Percentiles rank a stretch among this genome's conserved stretches.
Evolutionary conservation across 768 basidiomycete species (phyloP).

Genomic region (Leucosporidium scottii): DNA sequence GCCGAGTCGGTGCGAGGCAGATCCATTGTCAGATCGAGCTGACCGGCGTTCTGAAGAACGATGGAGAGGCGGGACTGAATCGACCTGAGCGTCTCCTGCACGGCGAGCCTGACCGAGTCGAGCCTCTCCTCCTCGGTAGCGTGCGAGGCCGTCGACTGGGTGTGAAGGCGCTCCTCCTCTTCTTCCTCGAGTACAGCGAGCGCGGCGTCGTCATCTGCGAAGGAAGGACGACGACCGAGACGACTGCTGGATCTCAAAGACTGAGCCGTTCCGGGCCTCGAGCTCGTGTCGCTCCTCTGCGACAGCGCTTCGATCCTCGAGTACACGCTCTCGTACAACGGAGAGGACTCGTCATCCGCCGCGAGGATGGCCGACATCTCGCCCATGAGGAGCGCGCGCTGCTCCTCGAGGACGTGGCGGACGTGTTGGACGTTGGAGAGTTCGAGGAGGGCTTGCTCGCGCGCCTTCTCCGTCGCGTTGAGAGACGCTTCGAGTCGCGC

Average conservation of each 20-base stretch:
- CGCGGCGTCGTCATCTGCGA: not conserved
- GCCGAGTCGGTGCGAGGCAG: not conserved
- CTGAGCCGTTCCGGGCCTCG: not conserved
- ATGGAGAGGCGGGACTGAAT: conserved; percentile 14
- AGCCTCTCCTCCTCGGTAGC: conserved; percentile 5
- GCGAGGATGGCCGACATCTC: conserved; percentile 5
- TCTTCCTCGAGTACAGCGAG: not conserved
- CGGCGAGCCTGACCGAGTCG: conserved; percentile 6
- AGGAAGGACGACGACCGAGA: not conserved
- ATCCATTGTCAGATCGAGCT: not conserved
- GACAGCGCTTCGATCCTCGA: conserved; percentile 8
- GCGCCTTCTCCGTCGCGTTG: conserved; percentile 4
- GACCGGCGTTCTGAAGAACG: conserved; percentile 1
- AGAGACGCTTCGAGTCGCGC: conserved; percentile 10
- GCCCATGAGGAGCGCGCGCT: not conserved
- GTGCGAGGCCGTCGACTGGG: not conserved
- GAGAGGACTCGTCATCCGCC: not conserved
- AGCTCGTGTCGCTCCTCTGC: conserved; percentile 6
- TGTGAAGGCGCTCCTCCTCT: not conserved
- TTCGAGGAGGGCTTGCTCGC: conserved; percentile 6
- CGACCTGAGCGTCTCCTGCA: conserved; percentile 1
- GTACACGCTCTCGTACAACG: conserved; percentile 17
- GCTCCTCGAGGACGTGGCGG: conserved; percentile 11
- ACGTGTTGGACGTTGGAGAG: conserved; percentile 4
- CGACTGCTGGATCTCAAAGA: not conserved